phyloP scores from a whole-genome alignment of 768 basidiomycete species.

The Chalciporus sphaerocephalus region DNA sequence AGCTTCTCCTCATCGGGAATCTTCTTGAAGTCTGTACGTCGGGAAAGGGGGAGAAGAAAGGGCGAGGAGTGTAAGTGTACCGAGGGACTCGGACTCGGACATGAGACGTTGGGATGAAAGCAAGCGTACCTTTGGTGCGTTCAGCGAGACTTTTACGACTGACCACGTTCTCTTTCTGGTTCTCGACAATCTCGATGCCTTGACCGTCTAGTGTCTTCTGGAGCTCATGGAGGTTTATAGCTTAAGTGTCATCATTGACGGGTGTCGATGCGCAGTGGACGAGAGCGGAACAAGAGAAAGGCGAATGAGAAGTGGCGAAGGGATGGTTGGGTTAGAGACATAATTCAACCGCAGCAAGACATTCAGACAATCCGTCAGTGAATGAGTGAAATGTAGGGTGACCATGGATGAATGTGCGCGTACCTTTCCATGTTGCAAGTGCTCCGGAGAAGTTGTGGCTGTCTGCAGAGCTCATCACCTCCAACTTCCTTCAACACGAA shows the following conservation, averaged over 20 bases:
- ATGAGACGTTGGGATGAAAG: not conserved
- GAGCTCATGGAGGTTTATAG: constrained; percentile 79
- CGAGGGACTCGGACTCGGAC: too few species aligned
- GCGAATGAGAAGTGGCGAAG: not conserved
- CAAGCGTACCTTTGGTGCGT: constrained; percentile 77
- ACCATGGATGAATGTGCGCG: constrained; percentile 9
- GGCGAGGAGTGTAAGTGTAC: too few species aligned
- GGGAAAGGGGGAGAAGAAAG: too few species aligned
- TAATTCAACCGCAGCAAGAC: not conserved
- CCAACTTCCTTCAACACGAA: not conserved
- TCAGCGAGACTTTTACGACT: constrained; percentile 93
- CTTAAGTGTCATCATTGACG: not conserved
- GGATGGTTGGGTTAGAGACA: not conserved
- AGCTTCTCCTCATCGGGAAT: constrained; percentile 87
- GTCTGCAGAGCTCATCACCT: constrained; percentile 38
- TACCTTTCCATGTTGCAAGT: constrained; percentile 88
- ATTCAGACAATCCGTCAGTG: not conserved
- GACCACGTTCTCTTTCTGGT: constrained; percentile 95
- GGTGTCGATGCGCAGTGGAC: not conserved
- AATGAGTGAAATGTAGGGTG: constrained; percentile 2
- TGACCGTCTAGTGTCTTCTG: constrained; percentile 92
- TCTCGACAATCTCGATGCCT: constrained; percentile 93
- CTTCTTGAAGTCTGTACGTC: constrained; percentile 86
- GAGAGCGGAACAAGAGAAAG: not conserved
- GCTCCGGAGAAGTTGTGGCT: constrained; percentile 87